Conservation (phyloP, 306 rosid genomes). For the Prunus dulcis region DNA sequence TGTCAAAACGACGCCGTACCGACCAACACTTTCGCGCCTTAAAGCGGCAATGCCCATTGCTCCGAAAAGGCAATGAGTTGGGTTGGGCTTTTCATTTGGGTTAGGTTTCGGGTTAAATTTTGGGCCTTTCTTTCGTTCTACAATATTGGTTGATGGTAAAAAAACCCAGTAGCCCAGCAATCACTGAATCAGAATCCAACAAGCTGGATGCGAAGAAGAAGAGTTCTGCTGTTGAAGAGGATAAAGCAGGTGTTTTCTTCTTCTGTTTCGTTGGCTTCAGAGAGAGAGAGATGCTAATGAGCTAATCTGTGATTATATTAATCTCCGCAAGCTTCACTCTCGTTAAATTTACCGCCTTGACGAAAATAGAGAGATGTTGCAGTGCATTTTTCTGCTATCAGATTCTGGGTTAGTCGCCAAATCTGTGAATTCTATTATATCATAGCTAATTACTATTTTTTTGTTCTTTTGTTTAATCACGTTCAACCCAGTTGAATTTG, state of each 20-base stretch:
- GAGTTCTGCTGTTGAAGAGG: background rate
- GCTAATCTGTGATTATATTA: background rate
- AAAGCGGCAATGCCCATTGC: background rate
- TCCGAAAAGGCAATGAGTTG: background rate
- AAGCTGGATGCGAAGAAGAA: background rate
- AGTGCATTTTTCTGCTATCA: slow-evolving; percentile 92
- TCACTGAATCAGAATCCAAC: background rate
- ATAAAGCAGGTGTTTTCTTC: background rate
- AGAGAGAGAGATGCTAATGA: background rate
- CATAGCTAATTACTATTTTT: no score
- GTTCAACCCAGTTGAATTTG: no score
- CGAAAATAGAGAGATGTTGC: slow-evolving; percentile 58
- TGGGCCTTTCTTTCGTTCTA: background rate
- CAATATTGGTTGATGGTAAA: background rate
- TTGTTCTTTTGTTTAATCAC: no score
- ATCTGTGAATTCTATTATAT: background rate
- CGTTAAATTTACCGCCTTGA: background rate
- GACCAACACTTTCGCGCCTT: background rate
- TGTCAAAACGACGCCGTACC: background rate
- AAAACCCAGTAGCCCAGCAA: background rate
- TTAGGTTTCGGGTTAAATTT: background rate
- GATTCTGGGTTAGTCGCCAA: slow-evolving; percentile 74
- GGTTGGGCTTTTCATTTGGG: slow-evolving; percentile 4
- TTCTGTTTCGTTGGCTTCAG: no score
- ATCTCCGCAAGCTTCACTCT: background rate